These are phyloP conservation scores for Daldinia sp. DNA, from an alignment of 2,329 filamentous ascomycete genomes.

Conservation along the genomic window DNA sequence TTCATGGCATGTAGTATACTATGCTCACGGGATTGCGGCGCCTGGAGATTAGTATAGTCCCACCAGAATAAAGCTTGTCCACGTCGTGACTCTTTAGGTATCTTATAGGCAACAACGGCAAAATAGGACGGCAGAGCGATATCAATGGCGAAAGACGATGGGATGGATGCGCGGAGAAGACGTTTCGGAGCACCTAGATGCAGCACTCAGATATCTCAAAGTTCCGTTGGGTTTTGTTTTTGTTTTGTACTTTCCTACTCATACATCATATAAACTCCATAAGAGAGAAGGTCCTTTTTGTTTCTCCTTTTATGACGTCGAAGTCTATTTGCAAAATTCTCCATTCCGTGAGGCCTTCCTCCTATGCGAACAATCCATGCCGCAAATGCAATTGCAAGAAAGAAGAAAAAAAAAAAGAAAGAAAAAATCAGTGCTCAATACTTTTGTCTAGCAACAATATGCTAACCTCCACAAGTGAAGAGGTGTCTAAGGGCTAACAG, in stretches of 20 bases:
- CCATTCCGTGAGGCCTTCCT: constrained; percentile 39
- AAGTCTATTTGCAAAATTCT: constrained; percentile 46
- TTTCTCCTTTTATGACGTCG: constrained; percentile 37
- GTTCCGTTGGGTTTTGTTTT: constrained; percentile 27
- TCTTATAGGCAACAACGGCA: not conserved
- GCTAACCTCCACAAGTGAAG: constrained; percentile 18
- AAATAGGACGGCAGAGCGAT: not conserved
- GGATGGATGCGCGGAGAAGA: not conserved
- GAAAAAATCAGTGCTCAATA: constrained; percentile 29
- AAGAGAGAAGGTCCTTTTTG: constrained; percentile 37
- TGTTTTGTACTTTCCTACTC: constrained; percentile 39
- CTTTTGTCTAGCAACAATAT: constrained; percentile 42
- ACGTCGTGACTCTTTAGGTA: not conserved
- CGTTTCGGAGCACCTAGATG: not conserved
- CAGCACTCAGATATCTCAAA: constrained; percentile 9
- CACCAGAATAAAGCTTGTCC: not conserved
- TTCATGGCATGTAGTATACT: too few species aligned
- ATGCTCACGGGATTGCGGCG: not conserved
- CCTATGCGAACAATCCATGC: constrained; percentile 43
- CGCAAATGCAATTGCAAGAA: constrained; percentile 42
- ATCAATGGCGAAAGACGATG: not conserved
- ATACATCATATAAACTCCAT: constrained; percentile 41
- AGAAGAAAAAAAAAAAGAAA: constrained; percentile 20
- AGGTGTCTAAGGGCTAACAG: constrained; percentile 11
- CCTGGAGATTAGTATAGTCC: not conserved